phyloP scores from a whole-genome alignment of 371 early-diverging fungal genomes.

The Syncephalastrum monosporum region DNA sequence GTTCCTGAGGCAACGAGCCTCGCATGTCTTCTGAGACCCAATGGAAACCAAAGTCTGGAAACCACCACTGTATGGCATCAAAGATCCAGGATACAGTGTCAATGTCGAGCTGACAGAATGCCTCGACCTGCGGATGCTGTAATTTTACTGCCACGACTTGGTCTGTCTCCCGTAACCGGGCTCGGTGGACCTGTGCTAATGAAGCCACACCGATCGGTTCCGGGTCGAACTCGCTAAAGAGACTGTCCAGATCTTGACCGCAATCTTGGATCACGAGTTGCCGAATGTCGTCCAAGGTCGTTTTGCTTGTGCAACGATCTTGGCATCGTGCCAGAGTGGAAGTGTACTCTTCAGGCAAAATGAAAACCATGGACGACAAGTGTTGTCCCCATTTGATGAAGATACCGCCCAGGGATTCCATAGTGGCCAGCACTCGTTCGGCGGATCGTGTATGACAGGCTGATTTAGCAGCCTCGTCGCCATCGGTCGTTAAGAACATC shows the following conservation, averaged over 20 bases:
- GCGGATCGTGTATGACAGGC: constrained; percentile 56
- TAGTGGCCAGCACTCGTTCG: constrained; percentile 53
- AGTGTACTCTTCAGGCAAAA: constrained; percentile 90
- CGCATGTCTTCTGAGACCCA: constrained; percentile 93
- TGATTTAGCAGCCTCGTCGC: constrained; percentile 24
- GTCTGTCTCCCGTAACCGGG: constrained; percentile 49
- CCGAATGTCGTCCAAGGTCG: constrained; percentile 60
- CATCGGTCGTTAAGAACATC: constrained; percentile 4
- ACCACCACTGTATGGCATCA: constrained; percentile 60
- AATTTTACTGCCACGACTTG: constrained; percentile 87
- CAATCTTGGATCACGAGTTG: constrained; percentile 64
- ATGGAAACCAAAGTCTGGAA: constrained; percentile 86
- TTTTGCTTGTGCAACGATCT: constrained; percentile 75
- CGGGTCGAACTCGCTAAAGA: constrained; percentile 66
- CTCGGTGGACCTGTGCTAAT: constrained; percentile 84
- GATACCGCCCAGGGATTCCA: constrained; percentile 76
- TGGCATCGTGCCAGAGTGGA: constrained; percentile 80
- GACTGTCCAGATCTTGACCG: constrained; percentile 49
- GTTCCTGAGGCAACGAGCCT: constrained; percentile 79
- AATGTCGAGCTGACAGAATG: constrained; percentile 79
- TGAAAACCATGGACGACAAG: constrained; percentile 80
- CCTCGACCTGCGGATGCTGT: constrained; percentile 82
- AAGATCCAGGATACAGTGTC: constrained; percentile 67
- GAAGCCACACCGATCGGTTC: constrained; percentile 79
- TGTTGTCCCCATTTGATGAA: constrained; percentile 95